These are phyloP conservation scores for Maudiozyma barnettii DNA, from an alignment of 805 yeast genomes.

Conservation along the genomic window DNA sequence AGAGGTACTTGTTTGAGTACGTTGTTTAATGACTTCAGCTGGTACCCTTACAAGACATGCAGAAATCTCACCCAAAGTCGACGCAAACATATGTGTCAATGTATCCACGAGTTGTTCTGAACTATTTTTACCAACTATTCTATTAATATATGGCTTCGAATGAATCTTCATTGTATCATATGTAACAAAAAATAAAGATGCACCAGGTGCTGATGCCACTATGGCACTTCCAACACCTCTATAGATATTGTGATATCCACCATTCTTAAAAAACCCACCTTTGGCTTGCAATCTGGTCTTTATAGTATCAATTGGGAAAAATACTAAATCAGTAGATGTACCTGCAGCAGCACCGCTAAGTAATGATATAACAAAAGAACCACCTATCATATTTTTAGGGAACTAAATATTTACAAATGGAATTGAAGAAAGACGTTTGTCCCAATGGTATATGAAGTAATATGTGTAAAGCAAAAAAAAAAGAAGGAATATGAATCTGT, in stretches of 20 bases:
- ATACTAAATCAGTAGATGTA: constrained; percentile 85
- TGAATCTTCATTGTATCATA: constrained; percentile 64
- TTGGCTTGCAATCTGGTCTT: constrained; percentile 92
- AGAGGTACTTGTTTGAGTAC: constrained; percentile 67
- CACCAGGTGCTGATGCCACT: constrained; percentile 89
- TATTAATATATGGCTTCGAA: constrained; percentile 32
- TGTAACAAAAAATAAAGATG: constrained; percentile 68
- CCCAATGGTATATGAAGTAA: no score
- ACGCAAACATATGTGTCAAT: constrained; percentile 72
- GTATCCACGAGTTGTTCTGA: constrained; percentile 32
- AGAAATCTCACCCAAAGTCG: constrained; percentile 82
- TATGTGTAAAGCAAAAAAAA: no score
- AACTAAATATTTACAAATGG: background rate
- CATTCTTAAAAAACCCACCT: constrained; percentile 88
- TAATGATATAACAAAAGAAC: constrained; percentile 23
- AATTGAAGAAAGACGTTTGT: no score
- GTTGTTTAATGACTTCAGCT: constrained; percentile 90
- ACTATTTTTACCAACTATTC: constrained; percentile 7
- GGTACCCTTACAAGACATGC: constrained; percentile 96
- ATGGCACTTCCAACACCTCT: constrained; percentile 89
- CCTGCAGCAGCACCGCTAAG: constrained; percentile 92
- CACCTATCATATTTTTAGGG: background rate
- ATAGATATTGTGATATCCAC: constrained; percentile 88
- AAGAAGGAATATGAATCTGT: no score
- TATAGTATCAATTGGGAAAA: constrained; percentile 92